These are phyloP conservation scores for Brettanomyces anomalus DNA, from an alignment of 805 yeast species.

Conservation along the genomic window DNA sequence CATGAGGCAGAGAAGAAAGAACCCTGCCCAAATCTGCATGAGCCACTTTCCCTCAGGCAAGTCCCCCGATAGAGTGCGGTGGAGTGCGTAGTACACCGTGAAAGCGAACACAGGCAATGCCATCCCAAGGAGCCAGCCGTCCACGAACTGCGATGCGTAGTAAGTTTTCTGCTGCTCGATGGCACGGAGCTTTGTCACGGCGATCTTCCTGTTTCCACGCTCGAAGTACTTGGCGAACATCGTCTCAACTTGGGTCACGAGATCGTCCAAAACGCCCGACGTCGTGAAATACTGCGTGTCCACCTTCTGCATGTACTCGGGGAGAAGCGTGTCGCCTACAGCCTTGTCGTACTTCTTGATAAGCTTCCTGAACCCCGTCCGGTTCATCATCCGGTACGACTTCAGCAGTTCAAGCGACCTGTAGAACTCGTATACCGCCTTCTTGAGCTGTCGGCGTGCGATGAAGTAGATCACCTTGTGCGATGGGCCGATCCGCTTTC, in stretches of 20 bases:
- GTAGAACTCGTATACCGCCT: conserved; percentile 65
- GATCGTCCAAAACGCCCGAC: conserved; percentile 57
- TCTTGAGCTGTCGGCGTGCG: conserved; percentile 60
- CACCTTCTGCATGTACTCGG: conserved; percentile 47
- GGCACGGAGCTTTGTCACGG: conserved; percentile 61
- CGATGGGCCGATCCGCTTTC: neutral
- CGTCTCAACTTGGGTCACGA: conserved; percentile 57
- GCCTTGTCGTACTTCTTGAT: conserved; percentile 86
- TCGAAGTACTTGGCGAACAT: conserved; percentile 60
- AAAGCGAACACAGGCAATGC: conserved; percentile 59
- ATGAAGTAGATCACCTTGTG: conserved; percentile 43
- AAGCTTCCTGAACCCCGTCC: conserved; percentile 84
- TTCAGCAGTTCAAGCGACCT: conserved; percentile 61
- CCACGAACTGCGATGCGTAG: conserved; percentile 39
- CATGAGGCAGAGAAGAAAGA: conserved; percentile 55
- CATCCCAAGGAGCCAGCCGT: conserved; percentile 66
- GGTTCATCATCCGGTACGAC: conserved; percentile 66
- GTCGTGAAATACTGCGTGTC: conserved; percentile 50
- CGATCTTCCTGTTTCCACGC: conserved; percentile 58
- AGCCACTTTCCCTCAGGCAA: conserved; percentile 51
- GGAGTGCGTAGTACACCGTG: conserved; percentile 39
- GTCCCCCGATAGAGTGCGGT: conserved; percentile 26
- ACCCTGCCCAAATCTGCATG: conserved; percentile 91
- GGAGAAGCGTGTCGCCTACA: conserved; percentile 34
- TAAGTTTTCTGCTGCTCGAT: conserved; percentile 30